Conservation (phyloP, 2,329 filamentous ascomycete genomes). For the Aureobasidium sp. region DNA sequence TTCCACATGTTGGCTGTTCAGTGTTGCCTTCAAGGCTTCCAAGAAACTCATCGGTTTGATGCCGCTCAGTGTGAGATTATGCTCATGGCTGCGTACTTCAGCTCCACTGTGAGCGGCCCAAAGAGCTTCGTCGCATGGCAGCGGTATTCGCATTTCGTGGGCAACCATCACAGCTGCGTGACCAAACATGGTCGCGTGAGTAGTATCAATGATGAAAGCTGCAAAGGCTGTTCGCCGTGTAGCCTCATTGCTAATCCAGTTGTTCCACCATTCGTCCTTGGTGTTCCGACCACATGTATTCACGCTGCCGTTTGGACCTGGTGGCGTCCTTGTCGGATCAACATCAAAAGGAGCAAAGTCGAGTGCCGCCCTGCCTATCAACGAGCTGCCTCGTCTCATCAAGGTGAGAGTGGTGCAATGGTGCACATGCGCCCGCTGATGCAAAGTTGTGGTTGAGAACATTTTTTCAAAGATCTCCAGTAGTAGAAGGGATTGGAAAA, state of each 20-base stretch:
- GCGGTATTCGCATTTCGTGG: constrained; percentile 82
- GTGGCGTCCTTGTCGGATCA: constrained; percentile 41
- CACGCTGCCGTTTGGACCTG: constrained; percentile 43
- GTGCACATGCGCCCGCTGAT: constrained; percentile 93
- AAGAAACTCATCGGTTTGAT: constrained; percentile 82
- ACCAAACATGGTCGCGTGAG: constrained; percentile 95
- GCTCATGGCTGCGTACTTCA: constrained; percentile 78
- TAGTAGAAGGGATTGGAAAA: constrained; percentile 84
- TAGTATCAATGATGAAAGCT: constrained; percentile 91
- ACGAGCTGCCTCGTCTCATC: constrained; percentile 86
- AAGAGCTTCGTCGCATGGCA: constrained; percentile 86
- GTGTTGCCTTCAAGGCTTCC: constrained; percentile 80
- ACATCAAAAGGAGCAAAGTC: constrained; percentile 75
- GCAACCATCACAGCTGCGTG: constrained; percentile 96
- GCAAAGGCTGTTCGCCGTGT: constrained; percentile 85
- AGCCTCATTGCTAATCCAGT: constrained; percentile 92
- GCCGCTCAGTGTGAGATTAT: constrained; percentile 70
- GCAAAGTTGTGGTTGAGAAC: constrained; percentile 84
- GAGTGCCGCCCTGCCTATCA: constrained; percentile 76
- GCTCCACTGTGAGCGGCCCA: constrained; percentile 86
- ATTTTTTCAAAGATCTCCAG: constrained; percentile 96
- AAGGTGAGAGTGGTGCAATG: constrained; percentile 92
- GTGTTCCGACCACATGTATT: constrained; percentile 50
- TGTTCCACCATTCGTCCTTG: constrained; percentile 86
- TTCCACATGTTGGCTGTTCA: constrained; percentile 76